Evolutionary conservation across 331 rosid genomes (phyloP).

Genomic region (Rhamnella rubrinervis): DNA sequence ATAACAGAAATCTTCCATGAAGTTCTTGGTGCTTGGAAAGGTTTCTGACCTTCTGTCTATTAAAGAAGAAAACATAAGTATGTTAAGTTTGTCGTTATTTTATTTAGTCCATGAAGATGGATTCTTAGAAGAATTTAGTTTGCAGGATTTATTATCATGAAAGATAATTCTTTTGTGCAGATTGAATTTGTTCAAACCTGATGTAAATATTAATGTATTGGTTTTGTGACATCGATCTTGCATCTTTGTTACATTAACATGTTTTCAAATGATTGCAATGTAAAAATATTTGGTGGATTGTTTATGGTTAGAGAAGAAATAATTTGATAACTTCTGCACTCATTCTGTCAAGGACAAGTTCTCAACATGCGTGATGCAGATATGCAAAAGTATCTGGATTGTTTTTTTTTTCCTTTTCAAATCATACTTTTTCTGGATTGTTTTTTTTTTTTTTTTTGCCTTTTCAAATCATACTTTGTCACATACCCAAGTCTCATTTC

Average conservation of each 20-base stretch:
- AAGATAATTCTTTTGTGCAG: constrained; percentile 53
- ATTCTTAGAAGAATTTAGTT: constrained; percentile 33
- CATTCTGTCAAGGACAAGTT: too few species aligned
- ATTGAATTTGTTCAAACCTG: constrained; percentile 22
- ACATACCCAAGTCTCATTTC: too few species aligned
- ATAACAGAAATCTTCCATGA: constrained; percentile 78
- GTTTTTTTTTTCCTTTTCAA: too few species aligned
- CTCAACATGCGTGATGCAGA: too few species aligned
- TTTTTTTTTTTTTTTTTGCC: too few species aligned
- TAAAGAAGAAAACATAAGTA: constrained; percentile 9
- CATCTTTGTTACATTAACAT: constrained; percentile 28
- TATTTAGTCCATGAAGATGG: constrained; percentile 29
- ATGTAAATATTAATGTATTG: constrained; percentile 39
- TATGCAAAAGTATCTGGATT: too few species aligned
- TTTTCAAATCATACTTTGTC: too few species aligned
- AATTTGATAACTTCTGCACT: background rate
- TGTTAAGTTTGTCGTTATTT: constrained; percentile 1
- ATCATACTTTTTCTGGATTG: too few species aligned
- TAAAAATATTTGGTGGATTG: constrained; percentile 11
- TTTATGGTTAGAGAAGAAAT: background rate
- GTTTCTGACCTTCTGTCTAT: constrained; percentile 52
- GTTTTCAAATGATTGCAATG: constrained; percentile 31
- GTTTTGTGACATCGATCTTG: constrained; percentile 18
- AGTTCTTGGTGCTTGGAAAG: constrained; percentile 82
- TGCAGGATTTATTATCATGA: constrained; percentile 43